A percentile compares a stretch with the other conserved stretches of the same genome.
These are phyloP conservation scores for Ascochyta clinopodiicola DNA, from an alignment of 2,329 filamentous ascomycete species.

Conservation along the genomic window DNA sequence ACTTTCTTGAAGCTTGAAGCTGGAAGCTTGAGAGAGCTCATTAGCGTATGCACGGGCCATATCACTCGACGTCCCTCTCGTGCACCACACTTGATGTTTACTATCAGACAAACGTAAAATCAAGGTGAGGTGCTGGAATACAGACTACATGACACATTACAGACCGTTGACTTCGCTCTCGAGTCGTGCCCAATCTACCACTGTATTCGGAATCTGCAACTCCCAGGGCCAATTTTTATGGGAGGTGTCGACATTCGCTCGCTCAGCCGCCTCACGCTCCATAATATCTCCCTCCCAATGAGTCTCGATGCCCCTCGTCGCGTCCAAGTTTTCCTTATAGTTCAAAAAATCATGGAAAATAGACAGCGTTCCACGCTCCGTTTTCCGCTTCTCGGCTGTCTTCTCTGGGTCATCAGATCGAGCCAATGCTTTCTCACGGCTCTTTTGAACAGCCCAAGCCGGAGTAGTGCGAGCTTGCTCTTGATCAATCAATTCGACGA, in stretches of 20 bases:
- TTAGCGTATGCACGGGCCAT: slow-evolving; percentile 8
- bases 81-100: too few relatives aligned
- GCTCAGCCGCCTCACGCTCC: slow-evolving; percentile 2
- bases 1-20: not conserved
- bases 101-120: too few relatives aligned
- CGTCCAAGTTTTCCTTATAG: slow-evolving; percentile 7
- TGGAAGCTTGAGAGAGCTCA: slow-evolving; percentile 4
- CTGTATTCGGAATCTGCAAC: slow-evolving; percentile 1
- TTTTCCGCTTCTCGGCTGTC: slow-evolving; percentile 9
- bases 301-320: not conserved
- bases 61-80: not conserved
- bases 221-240: slow-evolving; percentile 14
- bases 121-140: not conserved
- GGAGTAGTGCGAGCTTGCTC: not conserved
- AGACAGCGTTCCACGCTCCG: slow-evolving; percentile 2
- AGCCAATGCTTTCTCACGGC: not conserved
- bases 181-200: not conserved
- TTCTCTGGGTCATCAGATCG: not conserved
- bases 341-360: slow-evolving; percentile 14
- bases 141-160: slow-evolving; percentile 1
- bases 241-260: not conserved
- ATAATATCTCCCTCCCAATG: slow-evolving; percentile 13
- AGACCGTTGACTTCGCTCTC: not conserved
- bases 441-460: not conserved
- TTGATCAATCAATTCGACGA: slow-evolving; percentile 10